Evolutionary conservation across 306 rosid genomes (phyloP), one percentile per base, ranked within the genome.

Genomic region (Cicer bijugum): DNA sequence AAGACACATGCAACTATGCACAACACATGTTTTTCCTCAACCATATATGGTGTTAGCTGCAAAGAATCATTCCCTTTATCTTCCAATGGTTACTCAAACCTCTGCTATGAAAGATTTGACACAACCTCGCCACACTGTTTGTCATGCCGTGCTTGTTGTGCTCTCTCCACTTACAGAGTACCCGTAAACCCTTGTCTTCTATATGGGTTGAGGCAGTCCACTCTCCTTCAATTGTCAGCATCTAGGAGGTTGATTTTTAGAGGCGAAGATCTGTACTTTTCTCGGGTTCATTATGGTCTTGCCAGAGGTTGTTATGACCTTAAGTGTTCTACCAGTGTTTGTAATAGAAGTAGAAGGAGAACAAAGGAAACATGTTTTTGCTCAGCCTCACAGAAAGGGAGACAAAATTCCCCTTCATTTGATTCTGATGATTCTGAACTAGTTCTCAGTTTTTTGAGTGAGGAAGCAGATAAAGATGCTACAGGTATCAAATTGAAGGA

Each of bases 141-240:
- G 42, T 50, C 85, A 9, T 85, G 82, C 75, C 82, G 82, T 66
- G 76, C 78, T 69, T 86, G 88, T 84, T 88, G 84, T 83, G 80
- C 81, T 72, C 75, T 79, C 80, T 83, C 89, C 43, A 81, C 78
- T 15, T 78, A 73, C 10, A 84, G 84, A 85, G 73, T 82, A 45
- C 66, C 89, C 65, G 9, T 76, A 52, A 79, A 65, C 75, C 68
- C 89, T 71, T 71, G 78, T 71, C 76, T 76, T 80, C 68, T 87
- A 9, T 85, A 66, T 84, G 99, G 97, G 48, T 78, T 88, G 81
- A 90, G 93, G 86, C 99, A 95, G 67, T 91, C 91, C 52, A 43
- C 89, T 45, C 66, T 94, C 78, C 90, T 94, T 82, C 97, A 85
- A 43, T 77, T 88, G 85, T 80, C 96, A 23, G 84, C 85, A 69